Evolutionary conservation across 768 basidiomycete genomes (phyloP).

Genomic region (Boletus sp.): DNA sequence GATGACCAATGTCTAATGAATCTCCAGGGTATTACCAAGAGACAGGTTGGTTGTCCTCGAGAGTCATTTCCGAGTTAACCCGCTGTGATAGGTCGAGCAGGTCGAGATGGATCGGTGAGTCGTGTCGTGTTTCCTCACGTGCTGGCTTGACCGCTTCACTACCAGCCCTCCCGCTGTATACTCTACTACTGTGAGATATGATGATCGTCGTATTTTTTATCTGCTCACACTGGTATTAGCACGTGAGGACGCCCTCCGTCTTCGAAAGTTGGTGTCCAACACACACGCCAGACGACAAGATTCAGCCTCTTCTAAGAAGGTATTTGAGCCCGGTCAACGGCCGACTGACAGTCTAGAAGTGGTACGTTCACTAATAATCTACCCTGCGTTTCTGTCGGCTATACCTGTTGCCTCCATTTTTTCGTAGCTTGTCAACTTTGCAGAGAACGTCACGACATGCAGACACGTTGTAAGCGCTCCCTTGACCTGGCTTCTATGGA

Average conservation of each 20-base stretch:
- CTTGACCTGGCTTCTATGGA: background rate
- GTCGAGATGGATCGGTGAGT: constrained; percentile 69
- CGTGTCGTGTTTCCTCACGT: background rate
- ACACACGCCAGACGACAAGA: constrained; percentile 44
- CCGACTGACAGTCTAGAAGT: constrained; percentile 59
- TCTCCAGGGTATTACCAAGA: constrained; percentile 79
- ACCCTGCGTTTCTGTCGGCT: constrained; percentile 18
- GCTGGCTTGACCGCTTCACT: background rate
- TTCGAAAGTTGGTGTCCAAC: constrained; percentile 49
- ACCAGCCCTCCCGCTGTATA: constrained; percentile 73
- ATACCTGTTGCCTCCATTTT: background rate
- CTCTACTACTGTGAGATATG: constrained; percentile 69
- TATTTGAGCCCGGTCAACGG: constrained; percentile 64
- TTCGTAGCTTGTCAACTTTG: constrained; percentile 46
- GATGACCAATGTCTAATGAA: constrained; percentile 1
- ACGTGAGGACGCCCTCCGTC: constrained; percentile 65
- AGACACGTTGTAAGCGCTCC: constrained; percentile 61
- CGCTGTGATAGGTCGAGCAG: constrained; percentile 58
- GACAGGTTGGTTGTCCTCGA: constrained; percentile 49
- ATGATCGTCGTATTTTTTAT: background rate
- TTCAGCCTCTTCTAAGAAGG: constrained; percentile 42
- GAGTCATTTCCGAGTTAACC: background rate
- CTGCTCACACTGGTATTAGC: constrained; percentile 38
- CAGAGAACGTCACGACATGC: constrained; percentile 58
- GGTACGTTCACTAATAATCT: constrained; percentile 36